Evolutionary conservation across 768 basidiomycete genomes (phyloP), one percentile per base, ranked within the genome.

Genomic region (Auricularia auricula-judae): DNA sequence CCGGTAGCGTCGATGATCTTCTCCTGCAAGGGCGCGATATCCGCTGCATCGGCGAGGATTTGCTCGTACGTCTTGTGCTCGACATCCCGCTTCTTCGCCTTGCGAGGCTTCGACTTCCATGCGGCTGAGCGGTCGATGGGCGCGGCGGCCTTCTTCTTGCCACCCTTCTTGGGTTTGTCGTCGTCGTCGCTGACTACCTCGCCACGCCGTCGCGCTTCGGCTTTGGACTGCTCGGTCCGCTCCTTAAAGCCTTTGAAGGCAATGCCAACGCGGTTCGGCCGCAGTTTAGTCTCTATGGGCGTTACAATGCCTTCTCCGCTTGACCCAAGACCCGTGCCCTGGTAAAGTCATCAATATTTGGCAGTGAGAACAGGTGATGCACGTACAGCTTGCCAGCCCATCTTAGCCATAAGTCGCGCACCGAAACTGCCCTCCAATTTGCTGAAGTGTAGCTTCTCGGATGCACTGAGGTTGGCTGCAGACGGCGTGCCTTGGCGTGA

Each of bases 51-150:
- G 2, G 91, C 88, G 62, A 99, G 73, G 63, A 98, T 91, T 75
- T 99, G 85, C 74, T 99, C 97, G 72, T 98, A 99, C 0, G 94
- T 93, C 81, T 96, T 97, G 78, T 98, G 94, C 72, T 93, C 87
- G 39, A 94, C 78, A 75, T 85, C 92, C 23, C 82, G 86, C 76
- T 92, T 97, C 63, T 85, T 80, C 73, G 89, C 94, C 81, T 84
- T 90, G 5, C 89, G 85, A 5, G 56, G 56, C 65, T 74, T 70
- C 61, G 70, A 73, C 77, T 89, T 94, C 95, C 94, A 97, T 3
- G 82, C 82, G 66, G 93, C 88, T 16, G 89, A 82, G 71, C 84
- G 78, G 69, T 87, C 70, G 63, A 65, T 73, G 53, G 72, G 85
- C 70, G 84, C 77, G 67, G 79, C 76, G 36, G 77, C 80, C 69